phyloP scores from a whole-genome alignment of 805 yeast species.

The Nakazawaea anatomiae region DNA sequence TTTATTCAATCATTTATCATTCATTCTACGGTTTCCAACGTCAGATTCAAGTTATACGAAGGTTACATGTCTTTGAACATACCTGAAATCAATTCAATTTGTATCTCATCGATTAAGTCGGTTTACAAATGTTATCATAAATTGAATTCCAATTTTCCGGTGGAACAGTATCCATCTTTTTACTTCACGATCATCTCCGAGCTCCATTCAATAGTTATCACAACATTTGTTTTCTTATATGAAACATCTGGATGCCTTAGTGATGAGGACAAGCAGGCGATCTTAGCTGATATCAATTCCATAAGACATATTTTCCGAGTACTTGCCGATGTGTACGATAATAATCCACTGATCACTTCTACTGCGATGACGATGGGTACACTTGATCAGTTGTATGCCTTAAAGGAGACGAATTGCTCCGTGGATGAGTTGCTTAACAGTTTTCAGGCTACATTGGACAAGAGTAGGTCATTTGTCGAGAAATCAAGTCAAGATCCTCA shows the following conservation, averaged over 20 bases:
- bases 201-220: neutral
- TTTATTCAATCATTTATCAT: neutral
- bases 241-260: neutral
- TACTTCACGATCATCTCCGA: neutral
- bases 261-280: neutral
- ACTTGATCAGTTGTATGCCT: neutral
- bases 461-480: neutral
- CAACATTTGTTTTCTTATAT: neutral
- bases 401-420: neutral
- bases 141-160: neutral
- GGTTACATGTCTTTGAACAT: constrained; percentile 1
- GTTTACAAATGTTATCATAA: neutral
- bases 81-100: neutral
- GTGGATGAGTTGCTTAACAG: constrained; percentile 1
- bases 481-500: neutral
- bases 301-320: neutral
- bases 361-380: neutral
- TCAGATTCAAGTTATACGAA: constrained; percentile 3
- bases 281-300: neutral
- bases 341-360: neutral
- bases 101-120: neutral
- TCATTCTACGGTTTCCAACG: neutral
- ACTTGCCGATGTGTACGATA: neutral
- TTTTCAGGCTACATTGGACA: neutral
- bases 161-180: neutral